Base-by-base conservation (phyloP, 768 basidiomycete species). In the Tephrocybe sp. region DNA sequence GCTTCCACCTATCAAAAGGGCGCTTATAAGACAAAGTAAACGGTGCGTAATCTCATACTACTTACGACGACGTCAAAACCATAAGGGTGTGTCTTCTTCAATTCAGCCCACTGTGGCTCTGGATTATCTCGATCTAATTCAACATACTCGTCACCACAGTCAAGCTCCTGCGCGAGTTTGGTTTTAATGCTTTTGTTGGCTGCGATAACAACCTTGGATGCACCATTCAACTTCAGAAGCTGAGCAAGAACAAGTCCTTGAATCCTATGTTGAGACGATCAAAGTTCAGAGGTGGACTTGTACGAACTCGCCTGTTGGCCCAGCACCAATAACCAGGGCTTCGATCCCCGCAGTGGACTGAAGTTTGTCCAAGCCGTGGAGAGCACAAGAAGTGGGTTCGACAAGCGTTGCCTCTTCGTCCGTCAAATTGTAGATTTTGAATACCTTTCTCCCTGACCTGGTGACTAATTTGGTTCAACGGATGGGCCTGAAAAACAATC, bases 131-230 rank as follows among this genome's bases (percentile, higher is more conserved):
- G 65, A 61, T 90, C 86, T 32, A 91, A 75, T 62, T 88, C 86
- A 56, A 90, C 72, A 65, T 89, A 90, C 60, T 83, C 85, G 61
- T 90, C 85, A 9, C 69, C 88, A 13, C 82, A 82, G 9, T 86
- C 73, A 24, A 89, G 75, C 53, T 86, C 67, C 65, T 79, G 78
- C 22, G 88, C 88, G 49, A 89, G 75, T 48, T 86, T 77, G 73
- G 83, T 87, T 74, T 90, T 90, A 60, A 87, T 79, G 38, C 87
- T 83, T 68, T 85, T 85, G 68, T 89, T 88, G 36, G 84, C 83
- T 1, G 85, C 87, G 39, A 90, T 79, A 37, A 84, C 83, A 51
- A 89, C 77, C 53, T 75, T 77, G 25, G 74, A 66, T 7, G 87
- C 88, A 51, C 88, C 87, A 60, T 89, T 89, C 43, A 86, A 71